phyloP scores from a whole-genome alignment of 2,329 filamentous ascomycete species.

The Fusarium hostae region DNA sequence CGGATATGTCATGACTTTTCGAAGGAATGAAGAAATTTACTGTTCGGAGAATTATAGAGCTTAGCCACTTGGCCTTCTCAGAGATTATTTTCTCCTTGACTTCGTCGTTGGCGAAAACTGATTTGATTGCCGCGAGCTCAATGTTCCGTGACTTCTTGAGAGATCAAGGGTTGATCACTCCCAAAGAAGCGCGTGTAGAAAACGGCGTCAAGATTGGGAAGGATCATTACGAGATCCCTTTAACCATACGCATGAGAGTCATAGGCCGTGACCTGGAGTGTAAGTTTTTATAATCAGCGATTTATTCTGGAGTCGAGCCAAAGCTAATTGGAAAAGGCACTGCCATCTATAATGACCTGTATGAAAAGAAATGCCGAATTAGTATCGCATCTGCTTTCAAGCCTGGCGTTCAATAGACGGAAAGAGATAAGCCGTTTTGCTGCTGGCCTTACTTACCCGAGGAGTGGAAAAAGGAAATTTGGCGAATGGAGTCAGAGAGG shows the following conservation, averaged over 20 bases:
- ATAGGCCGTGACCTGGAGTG: background rate
- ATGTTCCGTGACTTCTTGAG: background rate
- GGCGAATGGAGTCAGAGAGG: background rate
- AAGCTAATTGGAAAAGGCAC: background rate
- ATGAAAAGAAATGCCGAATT: background rate
- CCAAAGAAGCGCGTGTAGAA: background rate
- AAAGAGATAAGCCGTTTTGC: no score
- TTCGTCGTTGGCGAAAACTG: no score
- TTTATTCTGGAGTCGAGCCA: no score
- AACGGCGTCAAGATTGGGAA: background rate
- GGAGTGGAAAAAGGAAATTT: background rate
- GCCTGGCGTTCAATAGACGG: background rate
- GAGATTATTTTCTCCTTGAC: no score
- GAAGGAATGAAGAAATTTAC: background rate
- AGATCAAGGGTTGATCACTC: rapidly evolving
- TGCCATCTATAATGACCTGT: background rate
- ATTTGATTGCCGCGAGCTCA: no score
- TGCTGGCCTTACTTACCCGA: background rate
- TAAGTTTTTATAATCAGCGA: background rate
- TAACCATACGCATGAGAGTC: background rate
- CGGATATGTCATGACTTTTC: background rate
- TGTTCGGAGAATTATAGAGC: no score
- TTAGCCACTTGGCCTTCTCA: no score
- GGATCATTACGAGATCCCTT: background rate
- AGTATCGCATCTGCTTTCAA: background rate